Evolutionary conservation across 106 monocot species (phyloP).

Genomic region (Dioscorea zingiberensis): DNA sequence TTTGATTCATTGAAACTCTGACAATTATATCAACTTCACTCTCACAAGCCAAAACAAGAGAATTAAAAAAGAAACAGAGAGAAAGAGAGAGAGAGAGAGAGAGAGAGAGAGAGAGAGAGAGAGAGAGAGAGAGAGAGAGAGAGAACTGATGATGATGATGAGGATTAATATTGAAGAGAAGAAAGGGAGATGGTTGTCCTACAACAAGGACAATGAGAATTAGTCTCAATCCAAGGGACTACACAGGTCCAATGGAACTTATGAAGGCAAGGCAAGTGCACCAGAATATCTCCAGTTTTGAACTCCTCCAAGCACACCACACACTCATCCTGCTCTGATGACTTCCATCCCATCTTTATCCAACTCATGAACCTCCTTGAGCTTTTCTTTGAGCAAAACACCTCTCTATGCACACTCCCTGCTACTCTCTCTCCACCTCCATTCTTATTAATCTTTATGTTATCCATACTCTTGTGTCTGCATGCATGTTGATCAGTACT

Average conservation of each 20-base stretch:
- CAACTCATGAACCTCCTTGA: conserved; percentile 23
- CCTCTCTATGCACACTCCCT: conserved; percentile 13
- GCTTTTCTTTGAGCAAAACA: conserved; percentile 34
- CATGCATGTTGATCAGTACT: not conserved
- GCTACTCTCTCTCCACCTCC: not conserved
- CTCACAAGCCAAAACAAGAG: too few species aligned
- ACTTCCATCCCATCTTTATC: conserved; percentile 32
- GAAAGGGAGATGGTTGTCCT: conserved; percentile 18
- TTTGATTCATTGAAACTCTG: too few species aligned
- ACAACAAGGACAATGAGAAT: conserved; percentile 44
- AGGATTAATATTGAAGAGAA: too few species aligned
- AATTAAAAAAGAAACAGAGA: too few species aligned
- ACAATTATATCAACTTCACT: too few species aligned
- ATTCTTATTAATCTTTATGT: not conserved
- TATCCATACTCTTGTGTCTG: conserved; percentile 24
- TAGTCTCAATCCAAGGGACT: conserved; percentile 52
- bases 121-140: too few species aligned
- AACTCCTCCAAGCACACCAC: conserved; percentile 63
- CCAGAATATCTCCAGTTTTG: conserved; percentile 39
- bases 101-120: too few species aligned
- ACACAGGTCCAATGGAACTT: conserved; percentile 61
- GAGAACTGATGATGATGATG: too few species aligned
- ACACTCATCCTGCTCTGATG: conserved; percentile 42
- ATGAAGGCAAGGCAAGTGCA: conserved; percentile 51
- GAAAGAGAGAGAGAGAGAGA: too few species aligned